Conservation (phyloP, 2,329 filamentous ascomycete genomes). For the Sporothrix protearum region DNA sequence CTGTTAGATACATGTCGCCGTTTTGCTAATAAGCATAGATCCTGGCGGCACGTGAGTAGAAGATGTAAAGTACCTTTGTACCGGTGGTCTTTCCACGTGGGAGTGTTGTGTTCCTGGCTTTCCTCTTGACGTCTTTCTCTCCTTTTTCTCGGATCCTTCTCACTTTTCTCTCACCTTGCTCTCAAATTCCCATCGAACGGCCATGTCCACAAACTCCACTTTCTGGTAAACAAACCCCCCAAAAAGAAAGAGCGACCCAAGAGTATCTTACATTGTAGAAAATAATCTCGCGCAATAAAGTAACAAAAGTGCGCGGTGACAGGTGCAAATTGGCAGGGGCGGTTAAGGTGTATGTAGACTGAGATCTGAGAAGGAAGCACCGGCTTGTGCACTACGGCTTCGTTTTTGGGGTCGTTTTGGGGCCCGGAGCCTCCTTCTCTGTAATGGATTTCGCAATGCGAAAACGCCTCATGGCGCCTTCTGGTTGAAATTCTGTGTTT, state of each 20-base stretch:
- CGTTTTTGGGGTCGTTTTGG: not conserved
- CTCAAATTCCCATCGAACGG: not conserved
- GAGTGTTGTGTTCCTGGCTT: not conserved
- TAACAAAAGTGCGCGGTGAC: not conserved
- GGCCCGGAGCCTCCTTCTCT: not conserved
- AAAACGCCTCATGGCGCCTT: not conserved
- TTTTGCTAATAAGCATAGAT: too few species aligned
- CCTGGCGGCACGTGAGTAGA: not conserved
- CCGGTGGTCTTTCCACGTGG: not conserved
- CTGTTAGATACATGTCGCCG: not conserved
- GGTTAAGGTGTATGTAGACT: not conserved
- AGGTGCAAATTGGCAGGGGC: not conserved
- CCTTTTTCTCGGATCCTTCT: not conserved
- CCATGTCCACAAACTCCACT: not conserved
- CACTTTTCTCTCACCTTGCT: conserved; percentile 4
- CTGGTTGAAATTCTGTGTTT: not conserved
- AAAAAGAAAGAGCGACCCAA: not conserved
- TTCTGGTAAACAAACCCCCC: not conserved
- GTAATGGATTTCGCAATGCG: not conserved
- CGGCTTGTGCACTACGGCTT: not conserved
- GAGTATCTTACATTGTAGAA: not conserved
- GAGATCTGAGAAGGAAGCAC: not conserved
- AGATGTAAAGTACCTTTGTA: not conserved
- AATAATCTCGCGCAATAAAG: not conserved
- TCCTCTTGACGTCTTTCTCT: not conserved